These are phyloP conservation scores for Sphaerosporella brunnea DNA, from an alignment of 495 filamentous ascomycete species.

Conservation along the genomic window DNA sequence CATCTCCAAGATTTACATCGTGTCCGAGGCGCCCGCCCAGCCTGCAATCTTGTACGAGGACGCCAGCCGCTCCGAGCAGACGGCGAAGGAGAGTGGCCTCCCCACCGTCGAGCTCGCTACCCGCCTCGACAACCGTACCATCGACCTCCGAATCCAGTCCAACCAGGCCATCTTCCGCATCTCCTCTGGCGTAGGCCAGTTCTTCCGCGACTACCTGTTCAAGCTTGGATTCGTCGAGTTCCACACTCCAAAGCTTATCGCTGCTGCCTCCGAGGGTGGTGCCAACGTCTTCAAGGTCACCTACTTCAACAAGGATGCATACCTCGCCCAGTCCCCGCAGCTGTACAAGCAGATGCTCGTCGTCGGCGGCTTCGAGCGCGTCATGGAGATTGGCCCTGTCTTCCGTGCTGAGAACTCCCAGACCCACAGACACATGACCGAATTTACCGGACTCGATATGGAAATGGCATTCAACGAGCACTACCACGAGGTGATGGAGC, in stretches of 20 bases:
- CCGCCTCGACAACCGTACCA: slow-evolving; percentile 68
- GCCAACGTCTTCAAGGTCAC: slow-evolving; percentile 81
- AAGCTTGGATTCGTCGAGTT: slow-evolving; percentile 67
- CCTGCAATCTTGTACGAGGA: slow-evolving; percentile 31
- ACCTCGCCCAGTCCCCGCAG: slow-evolving; percentile 82
- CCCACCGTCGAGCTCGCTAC: slow-evolving; percentile 24
- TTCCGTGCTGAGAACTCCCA: slow-evolving; percentile 96
- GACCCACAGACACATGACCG: slow-evolving; percentile 89
- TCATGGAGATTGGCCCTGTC: slow-evolving; percentile 78
- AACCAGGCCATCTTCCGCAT: slow-evolving; percentile 83
- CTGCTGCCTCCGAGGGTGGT: slow-evolving; percentile 81
- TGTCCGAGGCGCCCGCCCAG: slow-evolving; percentile 30
- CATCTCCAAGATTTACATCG: slow-evolving; percentile 60
- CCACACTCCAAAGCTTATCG: slow-evolving; percentile 76
- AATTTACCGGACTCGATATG: slow-evolving; percentile 93
- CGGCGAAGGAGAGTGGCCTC: slow-evolving; percentile 15
- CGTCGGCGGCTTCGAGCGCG: slow-evolving; percentile 72
- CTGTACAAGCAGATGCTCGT: slow-evolving; percentile 96
- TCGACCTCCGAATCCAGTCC: slow-evolving; percentile 75
- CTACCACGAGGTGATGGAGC: slow-evolving; percentile 70
- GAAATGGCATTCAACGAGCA: slow-evolving; percentile 85
- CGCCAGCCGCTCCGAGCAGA: slow-evolving; percentile 17
- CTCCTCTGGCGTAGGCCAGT: slow-evolving; percentile 49
- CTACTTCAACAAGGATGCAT: slow-evolving; percentile 77
- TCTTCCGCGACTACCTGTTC: slow-evolving; percentile 67